Evolutionary conservation across 768 basidiomycete species (phyloP), one percentile per base, ranked within the genome.

Genomic region (Lactifluus piperatus): DNA sequence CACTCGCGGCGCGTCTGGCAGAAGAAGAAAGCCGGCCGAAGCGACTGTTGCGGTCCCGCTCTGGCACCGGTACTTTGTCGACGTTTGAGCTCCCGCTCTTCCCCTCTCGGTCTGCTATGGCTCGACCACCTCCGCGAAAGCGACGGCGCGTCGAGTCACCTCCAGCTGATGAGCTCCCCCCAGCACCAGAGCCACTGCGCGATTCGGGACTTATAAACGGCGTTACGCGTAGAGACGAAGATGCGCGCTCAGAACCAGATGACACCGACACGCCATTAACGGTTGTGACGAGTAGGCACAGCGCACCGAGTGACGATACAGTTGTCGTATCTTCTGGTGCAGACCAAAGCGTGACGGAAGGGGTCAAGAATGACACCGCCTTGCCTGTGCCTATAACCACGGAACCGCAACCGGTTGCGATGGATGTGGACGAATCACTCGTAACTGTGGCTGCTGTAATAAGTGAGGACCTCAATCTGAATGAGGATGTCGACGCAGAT

Each of bases 261-360:
- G 81, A 81, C 57, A 62, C 71, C 54, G 79, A 73, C 30, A 83
- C 81, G 30, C 80, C 81, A 1, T 68, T 77, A 46, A 81, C 75
- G 30, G 75, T 67, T 22, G 64, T 72, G 56, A 76, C 79, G 50
- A 80, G 79, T 63, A 74, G 74, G 58, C 80, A 79, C 65, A 84
- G 83, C 62, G 73, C 76, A 57, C 79, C 80, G 30, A 83, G 79
- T 65, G 85, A 85, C 60, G 80, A 80, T 54, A 83, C 80, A 9
- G 73, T 83, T 43, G 74, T 75, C 47, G 75, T 71, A 16, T 62
- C 67, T 13, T 74, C 77, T 37, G 68, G 4, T 26, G 16, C 30
- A 18, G 50, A 13, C 3, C 49, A 45, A 8, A 50, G 39, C 26
- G 34, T 36, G 24, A 27, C 53, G 11, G 51, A 27, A 24, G 30